phyloP scores from a whole-genome alignment of 2,329 filamentous ascomycete genomes.

The Claviceps africana region DNA sequence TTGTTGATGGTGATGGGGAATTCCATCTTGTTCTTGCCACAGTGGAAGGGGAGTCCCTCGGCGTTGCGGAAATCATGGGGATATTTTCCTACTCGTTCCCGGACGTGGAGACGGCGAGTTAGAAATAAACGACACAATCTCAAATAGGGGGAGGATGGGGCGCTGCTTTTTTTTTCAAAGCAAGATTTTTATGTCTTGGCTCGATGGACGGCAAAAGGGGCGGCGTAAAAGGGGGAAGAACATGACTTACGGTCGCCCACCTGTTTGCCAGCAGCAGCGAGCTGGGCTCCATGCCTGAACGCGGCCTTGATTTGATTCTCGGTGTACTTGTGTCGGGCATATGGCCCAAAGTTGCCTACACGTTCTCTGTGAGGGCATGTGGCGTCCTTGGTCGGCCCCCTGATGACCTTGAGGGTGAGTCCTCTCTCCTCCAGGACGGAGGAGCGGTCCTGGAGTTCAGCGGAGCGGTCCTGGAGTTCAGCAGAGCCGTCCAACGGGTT shows the following conservation, averaged over 20 bases:
- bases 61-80: neutral
- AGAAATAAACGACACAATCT: neutral
- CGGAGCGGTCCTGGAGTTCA: neutral
- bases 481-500: neutral
- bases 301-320: neutral
- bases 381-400: neutral
- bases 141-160: neutral
- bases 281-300: neutral
- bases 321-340: neutral
- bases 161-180: no score
- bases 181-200: neutral
- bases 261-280: neutral
- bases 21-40: neutral
- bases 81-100: neutral
- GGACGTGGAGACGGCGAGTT: neutral
- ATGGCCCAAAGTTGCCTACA: neutral
- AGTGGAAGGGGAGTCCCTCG: neutral
- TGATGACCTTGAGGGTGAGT: neutral
- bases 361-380: neutral
- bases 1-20: neutral
- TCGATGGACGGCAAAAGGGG: neutral
- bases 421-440: neutral
- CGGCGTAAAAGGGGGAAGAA: neutral
- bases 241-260: neutral
- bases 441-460: neutral